Percentiles rank a stretch among this genome's conserved stretches.
phyloP scores from a whole-genome alignment of 164 flowering plant species.

The Aristolochia fimbriata region DNA sequence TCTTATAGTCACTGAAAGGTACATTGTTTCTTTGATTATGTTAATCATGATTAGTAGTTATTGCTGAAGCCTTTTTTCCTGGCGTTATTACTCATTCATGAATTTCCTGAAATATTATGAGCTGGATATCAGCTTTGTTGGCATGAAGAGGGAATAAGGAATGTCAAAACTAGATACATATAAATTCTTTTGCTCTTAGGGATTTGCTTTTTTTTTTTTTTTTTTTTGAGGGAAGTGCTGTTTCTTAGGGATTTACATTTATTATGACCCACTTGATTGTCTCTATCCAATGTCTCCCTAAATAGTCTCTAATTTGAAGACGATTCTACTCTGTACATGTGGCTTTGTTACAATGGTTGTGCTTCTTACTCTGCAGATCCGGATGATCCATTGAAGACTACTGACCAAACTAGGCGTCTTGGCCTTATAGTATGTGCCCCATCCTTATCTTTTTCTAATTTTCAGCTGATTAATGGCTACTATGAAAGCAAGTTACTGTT shows the following conservation, averaged over 20 bases:
- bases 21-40: neutral
- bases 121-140: neutral
- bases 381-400: constrained; percentile 92
- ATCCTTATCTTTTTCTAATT: neutral
- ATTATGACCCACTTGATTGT: neutral
- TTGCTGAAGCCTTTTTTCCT: too few relatives aligned
- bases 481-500: too few relatives aligned
- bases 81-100: too few relatives aligned
- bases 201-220: neutral
- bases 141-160: neutral
- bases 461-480: too few relatives aligned
- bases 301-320: neutral
- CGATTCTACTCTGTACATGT: neutral
- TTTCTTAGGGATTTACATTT: neutral
- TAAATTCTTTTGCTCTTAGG: neutral
- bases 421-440: constrained; percentile 71
- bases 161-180: neutral
- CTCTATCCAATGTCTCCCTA: neutral
- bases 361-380: constrained; percentile 42
- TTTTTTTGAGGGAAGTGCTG: neutral
- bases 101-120: too few relatives aligned
- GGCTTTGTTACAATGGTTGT: neutral
- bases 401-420: constrained; percentile 82
- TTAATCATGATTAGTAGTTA: neutral
- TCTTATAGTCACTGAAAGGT: neutral